Evolutionary conservation across 257 asterid species (phyloP).

Genomic region (Pogostemon cablin): DNA sequence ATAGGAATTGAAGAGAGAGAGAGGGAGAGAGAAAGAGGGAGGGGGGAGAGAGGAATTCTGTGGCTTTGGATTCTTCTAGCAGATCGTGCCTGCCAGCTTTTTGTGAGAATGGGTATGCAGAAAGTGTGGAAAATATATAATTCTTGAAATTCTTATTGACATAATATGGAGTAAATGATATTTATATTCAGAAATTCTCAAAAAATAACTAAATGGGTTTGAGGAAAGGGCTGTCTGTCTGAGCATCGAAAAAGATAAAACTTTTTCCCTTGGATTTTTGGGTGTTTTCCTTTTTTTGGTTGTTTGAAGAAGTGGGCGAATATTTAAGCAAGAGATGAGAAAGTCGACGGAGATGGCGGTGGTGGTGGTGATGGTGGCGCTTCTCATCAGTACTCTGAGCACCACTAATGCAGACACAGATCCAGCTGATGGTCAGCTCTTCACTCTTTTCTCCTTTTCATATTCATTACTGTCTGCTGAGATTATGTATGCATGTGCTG

Average conservation of each 20-base stretch:
- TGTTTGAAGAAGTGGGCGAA: constrained; percentile 27
- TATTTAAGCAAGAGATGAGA: constrained; percentile 36
- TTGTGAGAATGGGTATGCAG: constrained; percentile 48
- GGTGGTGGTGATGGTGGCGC: constrained; percentile 45
- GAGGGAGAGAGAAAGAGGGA: constrained; percentile 22
- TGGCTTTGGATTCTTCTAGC: constrained; percentile 87
- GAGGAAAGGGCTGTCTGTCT: constrained; percentile 39
- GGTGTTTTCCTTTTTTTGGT: neutral
- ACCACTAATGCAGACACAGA: constrained; percentile 58
- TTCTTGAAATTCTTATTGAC: constrained; percentile 34
- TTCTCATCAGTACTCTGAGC: constrained; percentile 55
- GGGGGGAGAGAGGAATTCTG: constrained; percentile 47
- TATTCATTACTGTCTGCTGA: constrained; percentile 2
- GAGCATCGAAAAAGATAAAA: constrained; percentile 38
- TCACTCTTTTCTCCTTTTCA: constrained; percentile 16
- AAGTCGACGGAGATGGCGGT: constrained; percentile 48
- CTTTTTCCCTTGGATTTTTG: constrained; percentile 44
- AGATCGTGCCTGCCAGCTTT: constrained; percentile 99
- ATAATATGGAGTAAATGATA: constrained; percentile 21
- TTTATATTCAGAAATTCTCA: neutral
- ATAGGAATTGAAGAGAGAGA: constrained; percentile 23
- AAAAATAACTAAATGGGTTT: constrained; percentile 15
- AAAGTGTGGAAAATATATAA: constrained; percentile 40
- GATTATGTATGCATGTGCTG: constrained; percentile 21
- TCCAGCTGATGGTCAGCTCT: constrained; percentile 60